phyloP scores from a whole-genome alignment of 495 filamentous ascomycete species.

The Platismatia glauca region DNA sequence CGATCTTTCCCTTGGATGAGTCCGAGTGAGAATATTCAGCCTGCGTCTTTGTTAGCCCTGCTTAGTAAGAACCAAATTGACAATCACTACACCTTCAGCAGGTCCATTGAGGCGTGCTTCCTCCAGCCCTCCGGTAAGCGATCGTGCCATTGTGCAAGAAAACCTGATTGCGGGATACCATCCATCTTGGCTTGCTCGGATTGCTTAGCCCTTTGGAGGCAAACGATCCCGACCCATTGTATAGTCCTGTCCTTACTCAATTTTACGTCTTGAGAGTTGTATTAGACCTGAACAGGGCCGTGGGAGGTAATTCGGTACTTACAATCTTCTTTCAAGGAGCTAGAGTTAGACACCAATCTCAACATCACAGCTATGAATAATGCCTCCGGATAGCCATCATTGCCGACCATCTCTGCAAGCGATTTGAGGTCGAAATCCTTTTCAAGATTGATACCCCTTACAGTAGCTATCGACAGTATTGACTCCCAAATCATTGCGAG shows the following conservation, averaged over 20 bases:
- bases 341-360: slow-evolving; percentile 26
- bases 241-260: slow-evolving; percentile 39
- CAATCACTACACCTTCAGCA: slow-evolving; percentile 33
- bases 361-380: slow-evolving; percentile 17
- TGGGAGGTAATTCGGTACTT: slow-evolving; percentile 20
- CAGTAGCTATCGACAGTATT: slow-evolving; percentile 35
- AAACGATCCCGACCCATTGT: slow-evolving; percentile 43
- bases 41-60: slow-evolving; percentile 2
- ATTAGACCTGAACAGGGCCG: slow-evolving; percentile 22
- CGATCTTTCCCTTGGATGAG: slow-evolving; percentile 10
- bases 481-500: slow-evolving; percentile 41
- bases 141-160: slow-evolving; percentile 48
- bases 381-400: slow-evolving; percentile 22
- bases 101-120: slow-evolving; percentile 37
- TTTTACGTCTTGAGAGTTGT: slow-evolving; percentile 33
- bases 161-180: slow-evolving; percentile 34
- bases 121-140: slow-evolving; percentile 52
- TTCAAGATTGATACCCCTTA: slow-evolving; percentile 38
- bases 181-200: slow-evolving; percentile 30
- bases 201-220: slow-evolving; percentile 32
- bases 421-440: slow-evolving; percentile 19
- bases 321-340: slow-evolving; percentile 27
- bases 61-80: background rate
- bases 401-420: slow-evolving; percentile 20
- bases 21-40: slow-evolving; percentile 17